Evolutionary conservation across 805 yeast genomes (phyloP), one percentile per base, ranked within the genome.

Genomic region (Saccharomyces kudriavzevii): DNA sequence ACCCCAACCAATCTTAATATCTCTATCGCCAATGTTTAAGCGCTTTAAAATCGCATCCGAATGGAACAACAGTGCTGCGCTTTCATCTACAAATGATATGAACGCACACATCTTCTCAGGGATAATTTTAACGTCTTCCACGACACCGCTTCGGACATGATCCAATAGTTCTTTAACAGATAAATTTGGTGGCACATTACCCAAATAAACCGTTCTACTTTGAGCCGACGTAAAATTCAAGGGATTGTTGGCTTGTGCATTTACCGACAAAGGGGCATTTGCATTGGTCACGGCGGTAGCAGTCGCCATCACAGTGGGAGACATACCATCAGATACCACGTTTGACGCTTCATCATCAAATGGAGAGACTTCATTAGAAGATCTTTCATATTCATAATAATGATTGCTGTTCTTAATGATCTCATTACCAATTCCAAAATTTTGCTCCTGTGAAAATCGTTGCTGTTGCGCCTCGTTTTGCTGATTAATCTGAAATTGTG

Each of bases 1-100:
- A 22, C 96, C 97, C 98, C 98, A 94, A 11, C 97, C 96, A 55
- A 92, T 80, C 64, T 89, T 81, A 54, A 91, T 81, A 63, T 88
- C 96, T 59, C 85, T 83, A 48, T 89, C 90, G 60, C 82, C 83
- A 55, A 94, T 86, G 45, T 85, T 81, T 58, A 91, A 76, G 66
- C 91, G 82, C 66, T 89, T 89, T 66, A 92, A 77, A 50, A 88
- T 85, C 43, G 96, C 95, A 72, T 91, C 97, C 0, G 96, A 88
- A 70, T 90, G 97, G 73, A 94, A 94, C 59, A 89, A 80, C 55
- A 89, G 76, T 0, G 98, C 97, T 29, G 94, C 80, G 59, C 87
- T 84, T 67, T 86, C 92, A 69, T 90, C 96, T 54, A 92, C 76
- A 69, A 94, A 92, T 4, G 96, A 86, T 45, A 92, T 79, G 66